These are phyloP conservation scores for Ceratobasidium sp. DNA, from an alignment of 1,284 basidiomycete genomes.

Conservation along the genomic window DNA sequence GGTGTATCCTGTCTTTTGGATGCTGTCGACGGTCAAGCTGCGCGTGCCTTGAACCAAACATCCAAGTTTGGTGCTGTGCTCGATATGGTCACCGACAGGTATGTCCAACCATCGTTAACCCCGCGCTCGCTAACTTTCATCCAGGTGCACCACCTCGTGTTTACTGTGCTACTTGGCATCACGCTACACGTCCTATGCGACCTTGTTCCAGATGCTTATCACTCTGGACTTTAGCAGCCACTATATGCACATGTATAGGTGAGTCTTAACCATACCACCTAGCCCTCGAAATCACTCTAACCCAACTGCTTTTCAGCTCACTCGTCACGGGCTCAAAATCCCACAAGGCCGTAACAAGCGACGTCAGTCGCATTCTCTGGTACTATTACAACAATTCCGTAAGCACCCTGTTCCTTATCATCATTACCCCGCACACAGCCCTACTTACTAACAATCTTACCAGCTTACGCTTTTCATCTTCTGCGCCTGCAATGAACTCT, in stretches of 20 bases:
- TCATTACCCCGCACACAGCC: no score
- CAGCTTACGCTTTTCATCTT: slow-evolving; percentile 91
- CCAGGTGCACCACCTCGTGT: slow-evolving; percentile 95
- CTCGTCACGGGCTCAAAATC: slow-evolving; percentile 92
- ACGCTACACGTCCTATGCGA: slow-evolving; percentile 85
- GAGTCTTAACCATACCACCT: slow-evolving; percentile 52
- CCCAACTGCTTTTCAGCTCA: slow-evolving; percentile 71
- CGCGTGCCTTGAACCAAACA: slow-evolving; percentile 89
- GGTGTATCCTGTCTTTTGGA: slow-evolving; percentile 94
- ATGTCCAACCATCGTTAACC: slow-evolving; percentile 52
- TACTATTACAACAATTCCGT: slow-evolving; percentile 95
- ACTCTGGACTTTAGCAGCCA: slow-evolving; percentile 98
- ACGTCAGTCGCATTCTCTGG: slow-evolving; percentile 93
- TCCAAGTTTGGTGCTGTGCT: slow-evolving; percentile 98
- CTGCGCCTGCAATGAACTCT: slow-evolving; percentile 97
- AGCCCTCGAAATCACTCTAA: not conserved
- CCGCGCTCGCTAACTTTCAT: not conserved
- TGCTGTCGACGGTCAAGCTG: slow-evolving; percentile 95
- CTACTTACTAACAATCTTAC: slow-evolving; percentile 26
- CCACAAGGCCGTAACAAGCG: slow-evolving; percentile 92
- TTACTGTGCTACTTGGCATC: slow-evolving; percentile 94
- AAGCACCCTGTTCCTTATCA: slow-evolving; percentile 56
- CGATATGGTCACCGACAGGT: slow-evolving; percentile 99
- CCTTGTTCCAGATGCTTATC: slow-evolving; percentile 95
- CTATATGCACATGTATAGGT: slow-evolving; percentile 99